phyloP scores from a whole-genome alignment of 495 filamentous ascomycete species.

The Trichoderma gamsii region DNA sequence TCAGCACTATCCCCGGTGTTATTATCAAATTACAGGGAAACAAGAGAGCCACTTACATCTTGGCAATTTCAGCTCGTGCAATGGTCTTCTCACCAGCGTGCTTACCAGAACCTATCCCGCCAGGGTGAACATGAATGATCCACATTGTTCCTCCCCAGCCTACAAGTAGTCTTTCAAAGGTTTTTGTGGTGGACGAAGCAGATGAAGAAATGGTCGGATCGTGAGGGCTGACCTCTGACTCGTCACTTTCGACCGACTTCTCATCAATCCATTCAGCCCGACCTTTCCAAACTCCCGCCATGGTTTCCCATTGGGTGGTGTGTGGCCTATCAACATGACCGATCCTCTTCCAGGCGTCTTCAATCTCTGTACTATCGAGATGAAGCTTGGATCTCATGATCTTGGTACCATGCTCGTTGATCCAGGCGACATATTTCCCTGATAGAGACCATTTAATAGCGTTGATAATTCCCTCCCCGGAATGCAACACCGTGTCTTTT shows the following conservation, averaged over 20 bases:
- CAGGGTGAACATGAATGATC: slow-evolving; percentile 86
- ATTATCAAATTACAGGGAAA: neutral
- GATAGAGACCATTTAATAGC: slow-evolving; percentile 89
- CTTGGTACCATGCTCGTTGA: slow-evolving; percentile 94
- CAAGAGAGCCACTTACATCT: slow-evolving; percentile 58
- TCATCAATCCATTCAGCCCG: slow-evolving; percentile 90
- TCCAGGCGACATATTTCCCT: slow-evolving; percentile 86
- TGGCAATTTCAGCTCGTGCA: slow-evolving; percentile 80
- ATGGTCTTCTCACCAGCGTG: slow-evolving; percentile 63
- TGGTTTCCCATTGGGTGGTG: slow-evolving; percentile 79
- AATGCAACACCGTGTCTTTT: slow-evolving; percentile 83
- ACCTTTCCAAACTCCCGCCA: slow-evolving; percentile 90
- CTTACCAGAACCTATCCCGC: slow-evolving; percentile 60
- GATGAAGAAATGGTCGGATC: slow-evolving; percentile 35
- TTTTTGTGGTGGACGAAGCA: slow-evolving; percentile 37
- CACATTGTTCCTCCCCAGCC: slow-evolving; percentile 96
- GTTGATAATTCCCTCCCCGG: slow-evolving; percentile 84
- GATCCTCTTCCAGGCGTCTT: slow-evolving; percentile 92
- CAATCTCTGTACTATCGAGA: slow-evolving; percentile 66
- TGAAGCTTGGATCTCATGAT: slow-evolving; percentile 90
- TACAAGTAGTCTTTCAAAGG: slow-evolving; percentile 73
- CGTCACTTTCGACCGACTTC: slow-evolving; percentile 56
- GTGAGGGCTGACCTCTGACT: slow-evolving; percentile 35
- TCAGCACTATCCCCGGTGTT: slow-evolving; percentile 23
- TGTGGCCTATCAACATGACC: slow-evolving; percentile 83